Evolutionary conservation across 306 rosid genomes (phyloP).

Genomic region (Vicia villosa): DNA sequence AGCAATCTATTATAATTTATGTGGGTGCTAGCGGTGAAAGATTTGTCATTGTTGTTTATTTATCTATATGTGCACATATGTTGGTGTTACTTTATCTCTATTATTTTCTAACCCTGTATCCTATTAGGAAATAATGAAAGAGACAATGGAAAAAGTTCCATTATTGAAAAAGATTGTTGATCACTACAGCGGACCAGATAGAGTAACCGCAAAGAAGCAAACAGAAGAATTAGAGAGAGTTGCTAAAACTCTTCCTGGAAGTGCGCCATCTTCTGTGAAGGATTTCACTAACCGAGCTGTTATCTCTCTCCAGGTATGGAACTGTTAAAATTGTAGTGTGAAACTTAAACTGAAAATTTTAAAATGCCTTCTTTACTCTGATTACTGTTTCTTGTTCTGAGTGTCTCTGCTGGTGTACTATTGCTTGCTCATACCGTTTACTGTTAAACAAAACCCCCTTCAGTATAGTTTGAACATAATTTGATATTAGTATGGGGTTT

Average conservation of each 20-base stretch:
- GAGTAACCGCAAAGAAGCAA: slow-evolving; percentile 87
- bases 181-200: slow-evolving; percentile 82
- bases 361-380: slow-evolving; percentile 22
- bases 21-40: neutral
- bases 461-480: neutral
- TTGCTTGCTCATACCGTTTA: slow-evolving; percentile 26
- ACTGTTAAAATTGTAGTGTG: slow-evolving; percentile 23
- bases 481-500: slow-evolving; percentile 16
- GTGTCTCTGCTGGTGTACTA: slow-evolving; percentile 26
- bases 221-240: slow-evolving; percentile 80
- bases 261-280: slow-evolving; percentile 74
- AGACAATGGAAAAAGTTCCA: slow-evolving; percentile 77
- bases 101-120: slow-evolving; percentile 35
- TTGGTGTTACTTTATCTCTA: neutral
- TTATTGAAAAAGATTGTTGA: slow-evolving; percentile 83
- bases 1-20: neutral
- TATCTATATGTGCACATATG: neutral
- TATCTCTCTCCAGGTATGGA: slow-evolving; percentile 84
- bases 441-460: slow-evolving; percentile 12
- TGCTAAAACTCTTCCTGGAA: slow-evolving; percentile 76
- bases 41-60: slow-evolving; percentile 5
- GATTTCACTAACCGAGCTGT: slow-evolving; percentile 76
- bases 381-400: neutral
- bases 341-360: slow-evolving; percentile 15
- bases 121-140: slow-evolving; percentile 74